These are phyloP conservation scores for Aquilaria agallochum DNA, from an alignment of 441 rosid species.

Conservation along the genomic window DNA sequence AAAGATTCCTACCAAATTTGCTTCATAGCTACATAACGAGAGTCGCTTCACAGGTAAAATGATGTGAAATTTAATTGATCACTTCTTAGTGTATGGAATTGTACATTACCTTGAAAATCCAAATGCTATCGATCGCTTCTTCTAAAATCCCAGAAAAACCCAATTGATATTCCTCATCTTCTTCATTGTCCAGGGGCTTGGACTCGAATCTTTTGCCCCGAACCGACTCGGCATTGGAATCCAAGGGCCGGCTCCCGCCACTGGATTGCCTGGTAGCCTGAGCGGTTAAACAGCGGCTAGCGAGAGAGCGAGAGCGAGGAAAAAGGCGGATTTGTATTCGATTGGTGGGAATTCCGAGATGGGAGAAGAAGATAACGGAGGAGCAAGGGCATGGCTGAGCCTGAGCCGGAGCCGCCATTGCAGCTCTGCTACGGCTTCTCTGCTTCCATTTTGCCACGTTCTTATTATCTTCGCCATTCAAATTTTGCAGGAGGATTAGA, in stretches of 20 bases:
- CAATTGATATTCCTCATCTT: conserved; percentile 17
- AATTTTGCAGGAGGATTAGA: background rate
- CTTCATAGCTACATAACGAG: too few species aligned
- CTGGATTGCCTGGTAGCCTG: conserved; percentile 7
- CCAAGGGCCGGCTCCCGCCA: conserved; percentile 18
- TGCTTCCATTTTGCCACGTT: conserved; percentile 56
- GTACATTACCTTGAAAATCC: conserved; percentile 62
- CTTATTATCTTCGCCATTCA: conserved; percentile 36
- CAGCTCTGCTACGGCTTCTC: conserved; percentile 6
- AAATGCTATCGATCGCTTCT: conserved; percentile 53
- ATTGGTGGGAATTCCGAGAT: too few species aligned
- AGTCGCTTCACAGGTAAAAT: too few species aligned
- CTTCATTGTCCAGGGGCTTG: conserved; percentile 15
- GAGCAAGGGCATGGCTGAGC: conserved; percentile 13
- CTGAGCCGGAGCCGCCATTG: conserved; percentile 15
- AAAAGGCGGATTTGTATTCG: background rate
- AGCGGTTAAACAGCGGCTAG: conserved; percentile 9
- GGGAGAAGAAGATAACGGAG: conserved; percentile 5
- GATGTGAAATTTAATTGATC: too few species aligned
- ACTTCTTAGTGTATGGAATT: too few species aligned
- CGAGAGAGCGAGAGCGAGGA: background rate
- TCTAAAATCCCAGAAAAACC: conserved; percentile 33
- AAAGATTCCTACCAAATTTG: too few species aligned
- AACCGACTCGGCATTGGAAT: conserved; percentile 25
- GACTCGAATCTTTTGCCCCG: conserved; percentile 19